Conservation (phyloP, 495 filamentous ascomycete species). For the Podospora sp. region DNA sequence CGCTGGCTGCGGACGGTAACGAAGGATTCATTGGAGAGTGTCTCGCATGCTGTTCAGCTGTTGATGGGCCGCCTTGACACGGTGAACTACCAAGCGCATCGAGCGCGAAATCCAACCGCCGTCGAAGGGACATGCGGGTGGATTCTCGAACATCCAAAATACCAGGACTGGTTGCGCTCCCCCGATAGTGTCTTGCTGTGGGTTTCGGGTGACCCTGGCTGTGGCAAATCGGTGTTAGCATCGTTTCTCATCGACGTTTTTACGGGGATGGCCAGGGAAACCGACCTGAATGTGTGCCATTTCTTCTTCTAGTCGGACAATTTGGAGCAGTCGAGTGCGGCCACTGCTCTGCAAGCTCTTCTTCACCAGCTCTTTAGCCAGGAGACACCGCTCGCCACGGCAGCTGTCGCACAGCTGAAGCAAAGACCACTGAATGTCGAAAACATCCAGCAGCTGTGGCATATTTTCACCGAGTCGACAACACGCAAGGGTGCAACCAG, state of each 20-base stretch:
- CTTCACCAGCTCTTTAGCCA: conserved; percentile 5
- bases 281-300: not conserved
- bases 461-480: no score
- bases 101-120: not conserved
- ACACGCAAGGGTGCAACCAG: no score
- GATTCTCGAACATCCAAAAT: conserved; percentile 3
- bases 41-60: not conserved
- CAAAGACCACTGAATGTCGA: no score
- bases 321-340: not conserved
- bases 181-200: not conserved
- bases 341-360: not conserved
- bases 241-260: conserved; percentile 1
- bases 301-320: conserved; percentile 16
- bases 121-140: conserved; percentile 8
- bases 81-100: not conserved
- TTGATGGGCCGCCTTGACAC: not conserved
- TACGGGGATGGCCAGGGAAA: not conserved
- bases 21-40: not conserved
- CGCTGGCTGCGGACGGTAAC: not conserved
- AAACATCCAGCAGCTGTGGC: no score
- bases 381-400: not conserved
- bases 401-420: not conserved
- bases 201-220: conserved; percentile 12
- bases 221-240: conserved; percentile 12
- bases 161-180: not conserved